A percentile compares a stretch with the other conserved stretches of the same genome.
Evolutionary conservation across 441 rosid species (phyloP).

Genomic region (Arabidopsis hybrid): DNA sequence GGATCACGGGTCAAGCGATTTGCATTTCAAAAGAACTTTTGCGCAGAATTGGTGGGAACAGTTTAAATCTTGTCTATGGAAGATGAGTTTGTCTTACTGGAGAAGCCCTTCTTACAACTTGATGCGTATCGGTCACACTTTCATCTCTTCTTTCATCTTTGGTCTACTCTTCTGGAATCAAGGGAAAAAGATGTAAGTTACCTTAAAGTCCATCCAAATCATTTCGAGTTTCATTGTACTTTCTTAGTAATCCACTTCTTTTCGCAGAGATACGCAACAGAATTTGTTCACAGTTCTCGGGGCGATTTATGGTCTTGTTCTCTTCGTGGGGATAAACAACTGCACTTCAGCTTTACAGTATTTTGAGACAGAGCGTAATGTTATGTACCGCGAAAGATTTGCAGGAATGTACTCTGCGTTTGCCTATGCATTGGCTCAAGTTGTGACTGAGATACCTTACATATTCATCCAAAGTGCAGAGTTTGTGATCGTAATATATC

Average conservation of each 20-base stretch:
- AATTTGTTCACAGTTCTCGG: conserved; percentile 59
- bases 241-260: neutral
- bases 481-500: conserved; percentile 54
- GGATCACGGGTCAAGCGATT: conserved; percentile 49
- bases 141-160: conserved; percentile 53
- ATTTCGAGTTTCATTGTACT: neutral
- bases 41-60: conserved; percentile 65
- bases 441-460: conserved; percentile 61
- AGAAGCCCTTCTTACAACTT: conserved; percentile 72
- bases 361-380: conserved; percentile 53
- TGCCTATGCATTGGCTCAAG: conserved; percentile 60
- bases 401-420: conserved; percentile 68
- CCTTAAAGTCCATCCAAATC: neutral
- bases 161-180: conserved; percentile 67
- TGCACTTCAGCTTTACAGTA: conserved; percentile 53
- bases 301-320: conserved; percentile 49
- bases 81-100: conserved; percentile 68
- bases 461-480: conserved; percentile 49
- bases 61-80: conserved; percentile 73
- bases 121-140: conserved; percentile 42
- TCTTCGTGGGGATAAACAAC: conserved; percentile 61
- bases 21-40: conserved; percentile 56
- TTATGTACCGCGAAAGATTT: conserved; percentile 69
- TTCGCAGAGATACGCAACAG: conserved; percentile 58
- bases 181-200: conserved; percentile 63